A percentile compares a stretch with the other conserved stretches of the same genome.
These are phyloP conservation scores for Xylaria sp. DNA, from an alignment of 2,329 filamentous ascomycete species.

Conservation along the genomic window DNA sequence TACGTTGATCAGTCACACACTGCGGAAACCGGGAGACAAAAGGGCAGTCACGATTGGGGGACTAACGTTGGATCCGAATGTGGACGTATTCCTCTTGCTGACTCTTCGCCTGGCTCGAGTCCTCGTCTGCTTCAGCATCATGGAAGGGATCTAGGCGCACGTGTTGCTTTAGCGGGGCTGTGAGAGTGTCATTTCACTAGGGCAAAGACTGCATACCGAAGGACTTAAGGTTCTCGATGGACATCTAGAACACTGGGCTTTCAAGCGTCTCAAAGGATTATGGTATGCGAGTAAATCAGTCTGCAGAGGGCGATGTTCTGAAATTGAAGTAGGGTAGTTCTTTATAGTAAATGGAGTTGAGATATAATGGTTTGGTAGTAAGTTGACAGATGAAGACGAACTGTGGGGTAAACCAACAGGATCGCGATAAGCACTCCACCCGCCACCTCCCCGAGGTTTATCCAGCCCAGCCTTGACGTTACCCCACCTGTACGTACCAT, in stretches of 20 bases:
- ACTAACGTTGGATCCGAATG: constrained; percentile 98
- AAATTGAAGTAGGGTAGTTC: constrained; percentile 10
- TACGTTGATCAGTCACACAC: constrained; percentile 54
- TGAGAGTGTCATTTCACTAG: constrained; percentile 26
- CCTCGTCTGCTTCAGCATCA: constrained; percentile 91
- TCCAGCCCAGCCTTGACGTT: neutral
- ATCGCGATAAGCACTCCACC: constrained; percentile 14
- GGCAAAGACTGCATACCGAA: constrained; percentile 73
- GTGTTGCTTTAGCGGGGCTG: constrained; percentile 34
- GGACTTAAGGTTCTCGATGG: constrained; percentile 98
- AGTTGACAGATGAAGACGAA: constrained; percentile 10
- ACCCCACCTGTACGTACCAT: neutral
- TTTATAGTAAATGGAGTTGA: neutral
- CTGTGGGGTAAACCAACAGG: constrained; percentile 25
- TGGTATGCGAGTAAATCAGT: neutral
- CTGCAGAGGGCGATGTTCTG: neutral
- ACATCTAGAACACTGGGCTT: constrained; percentile 65
- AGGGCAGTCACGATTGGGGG: neutral
- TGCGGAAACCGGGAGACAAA: neutral
- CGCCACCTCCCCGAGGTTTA: constrained; percentile 23
- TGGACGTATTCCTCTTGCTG: constrained; percentile 97
- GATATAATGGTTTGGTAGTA: constrained; percentile 8
- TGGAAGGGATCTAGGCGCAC: constrained; percentile 90
- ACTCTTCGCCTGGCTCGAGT: constrained; percentile 87
- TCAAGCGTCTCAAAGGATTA: constrained; percentile 11